A percentile compares a stretch with the other conserved stretches of the same genome.
Evolutionary conservation across 306 rosid species (phyloP).

Genomic region (Rosa lucieae): DNA sequence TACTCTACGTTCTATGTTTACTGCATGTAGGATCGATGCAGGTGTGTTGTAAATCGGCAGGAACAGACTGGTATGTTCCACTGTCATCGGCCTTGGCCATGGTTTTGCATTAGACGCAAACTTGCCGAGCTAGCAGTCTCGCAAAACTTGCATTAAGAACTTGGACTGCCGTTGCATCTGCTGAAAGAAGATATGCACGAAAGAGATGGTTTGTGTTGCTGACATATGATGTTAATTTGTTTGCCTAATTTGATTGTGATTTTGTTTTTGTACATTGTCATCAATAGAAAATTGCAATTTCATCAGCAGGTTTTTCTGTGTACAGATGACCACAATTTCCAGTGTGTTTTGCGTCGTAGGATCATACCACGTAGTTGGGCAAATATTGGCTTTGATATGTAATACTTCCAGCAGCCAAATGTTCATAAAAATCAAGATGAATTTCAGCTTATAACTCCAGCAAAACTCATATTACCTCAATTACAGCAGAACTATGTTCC

Average conservation of each 20-base stretch:
- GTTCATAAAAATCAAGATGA: not conserved
- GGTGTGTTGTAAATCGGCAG: slow-evolving; percentile 40
- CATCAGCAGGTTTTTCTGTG: not conserved
- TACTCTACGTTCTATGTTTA: not conserved
- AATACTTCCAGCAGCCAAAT: not conserved
- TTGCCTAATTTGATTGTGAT: not conserved
- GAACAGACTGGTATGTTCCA: slow-evolving; percentile 31
- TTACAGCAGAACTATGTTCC: not conserved
- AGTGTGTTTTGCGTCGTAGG: not conserved
- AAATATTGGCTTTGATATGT: not conserved
- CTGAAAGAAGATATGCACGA: slow-evolving; percentile 16
- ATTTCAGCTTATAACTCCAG: not conserved
- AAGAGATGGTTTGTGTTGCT: slow-evolving; percentile 22
- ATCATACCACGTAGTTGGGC: not conserved
- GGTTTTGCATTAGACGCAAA: slow-evolving; percentile 1
- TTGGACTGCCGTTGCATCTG: slow-evolving; percentile 31
- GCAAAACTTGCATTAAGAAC: not conserved
- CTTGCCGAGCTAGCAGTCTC: slow-evolving; percentile 11
- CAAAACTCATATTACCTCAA: not conserved
- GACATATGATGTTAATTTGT: slow-evolving; percentile 20
- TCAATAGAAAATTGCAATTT: not conserved
- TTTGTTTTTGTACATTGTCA: slow-evolving; percentile 27
- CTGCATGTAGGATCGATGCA: slow-evolving; percentile 25
- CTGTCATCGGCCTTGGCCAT: slow-evolving; percentile 22
- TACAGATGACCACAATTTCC: not conserved